Evolutionary conservation across 345 rosid genomes (phyloP), one percentile per base, ranked within the genome.

Genomic region (Salix udensis): DNA sequence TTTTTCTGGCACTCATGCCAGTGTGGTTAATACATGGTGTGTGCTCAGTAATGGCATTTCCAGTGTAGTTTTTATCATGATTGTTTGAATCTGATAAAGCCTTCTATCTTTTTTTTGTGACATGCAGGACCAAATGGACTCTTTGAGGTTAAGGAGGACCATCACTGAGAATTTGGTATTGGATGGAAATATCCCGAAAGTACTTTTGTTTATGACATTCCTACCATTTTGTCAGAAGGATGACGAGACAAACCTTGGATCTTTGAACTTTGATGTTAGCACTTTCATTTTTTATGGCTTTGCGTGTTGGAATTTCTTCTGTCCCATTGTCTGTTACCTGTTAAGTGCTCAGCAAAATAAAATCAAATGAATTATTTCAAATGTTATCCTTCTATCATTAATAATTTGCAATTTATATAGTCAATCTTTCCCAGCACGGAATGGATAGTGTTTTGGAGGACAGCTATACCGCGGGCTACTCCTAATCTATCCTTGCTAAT

Each of bases 91-190:
- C 70, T 67, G 58, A 30, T 14, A 34, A 34, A 14, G n/a, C 36
- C 66, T 28, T 30, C 5, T 19, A 28, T 30, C 69, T 65, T 65
- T 28, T 31, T 61, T 62, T 1, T 1, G 64, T 64, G 74, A 23
- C 84, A 40, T 70, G 71, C 94, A 94, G 98, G 98, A 82, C 98
- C 98, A 1, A 91, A 94, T 80, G 97, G 98, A 74, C 88, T 94
- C 12, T 91, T 94, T 67, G 96, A 92, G 83, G 23, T 2, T 2
- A 55, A 1, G 28, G 85, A 88, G 85, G 50, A 46, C 5, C 90
- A 91, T 82, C 96, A 89, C 82, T 89, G 60, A 82, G 65, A 48
- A 42, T 18, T 40, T 36, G 37, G 11, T 50, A 64, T 48, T 71
- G 16, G 39, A 19, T 81, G 67, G 67, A 46, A 67, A 39, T 46